These are phyloP conservation scores for Aureobasidium sp. DNA, from an alignment of 2,329 filamentous ascomycete species.

Conservation along the genomic window DNA sequence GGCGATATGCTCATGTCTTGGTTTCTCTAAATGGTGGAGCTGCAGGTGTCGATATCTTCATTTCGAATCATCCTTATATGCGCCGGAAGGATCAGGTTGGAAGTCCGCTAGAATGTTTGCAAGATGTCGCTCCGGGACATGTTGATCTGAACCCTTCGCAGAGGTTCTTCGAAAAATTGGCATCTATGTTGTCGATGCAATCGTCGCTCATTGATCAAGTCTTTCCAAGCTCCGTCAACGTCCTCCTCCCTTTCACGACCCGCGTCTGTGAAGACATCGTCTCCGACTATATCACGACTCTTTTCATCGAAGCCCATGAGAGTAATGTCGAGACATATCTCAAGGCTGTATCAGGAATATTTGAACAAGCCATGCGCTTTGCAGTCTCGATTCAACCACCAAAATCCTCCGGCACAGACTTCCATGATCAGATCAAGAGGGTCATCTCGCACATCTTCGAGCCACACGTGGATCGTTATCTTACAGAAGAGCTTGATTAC, in stretches of 20 bases:
- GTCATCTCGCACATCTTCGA: conserved; percentile 73
- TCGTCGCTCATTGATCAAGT: conserved; percentile 70
- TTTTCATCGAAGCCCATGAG: conserved; percentile 83
- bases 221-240: conserved; percentile 63
- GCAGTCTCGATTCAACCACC: conserved; percentile 63
- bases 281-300: conserved; percentile 73
- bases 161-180: conserved; percentile 69
- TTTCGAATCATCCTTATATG: conserved; percentile 80
- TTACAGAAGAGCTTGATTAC: conserved; percentile 82
- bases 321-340: conserved; percentile 70
- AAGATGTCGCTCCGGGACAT: conserved; percentile 56
- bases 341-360: conserved; percentile 78
- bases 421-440: conserved; percentile 58
- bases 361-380: conserved; percentile 77
- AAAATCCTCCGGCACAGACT: conserved; percentile 53
- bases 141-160: conserved; percentile 75
- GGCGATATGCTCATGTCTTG: conserved; percentile 79
- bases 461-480: conserved; percentile 85
- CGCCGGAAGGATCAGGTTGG: conserved; percentile 63
- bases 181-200: conserved; percentile 75
- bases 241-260: conserved; percentile 72
- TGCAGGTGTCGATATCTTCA: conserved; percentile 72
- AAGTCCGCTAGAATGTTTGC: conserved; percentile 75
- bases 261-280: conserved; percentile 76
- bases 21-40: conserved; percentile 73